phyloP scores from a whole-genome alignment of 345 rosid species.

The Moricandia arvensis region DNA sequence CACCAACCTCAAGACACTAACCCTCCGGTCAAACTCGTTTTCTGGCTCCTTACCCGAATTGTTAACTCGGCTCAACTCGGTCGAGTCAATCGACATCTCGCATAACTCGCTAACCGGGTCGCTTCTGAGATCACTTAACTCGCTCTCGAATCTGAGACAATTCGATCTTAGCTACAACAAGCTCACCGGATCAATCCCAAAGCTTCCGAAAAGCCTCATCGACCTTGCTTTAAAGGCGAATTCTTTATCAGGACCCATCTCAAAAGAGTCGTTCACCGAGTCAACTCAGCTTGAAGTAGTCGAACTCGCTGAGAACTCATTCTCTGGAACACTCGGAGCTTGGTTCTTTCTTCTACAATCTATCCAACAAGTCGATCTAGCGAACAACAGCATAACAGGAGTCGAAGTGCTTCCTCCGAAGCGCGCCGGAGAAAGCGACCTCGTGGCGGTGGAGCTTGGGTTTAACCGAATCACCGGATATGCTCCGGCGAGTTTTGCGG shows the following conservation, averaged over 20 bases:
- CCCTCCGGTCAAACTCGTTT: constrained; percentile 72
- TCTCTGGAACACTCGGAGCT: constrained; percentile 58
- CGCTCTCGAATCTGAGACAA: constrained; percentile 45
- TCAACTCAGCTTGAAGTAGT: constrained; percentile 63
- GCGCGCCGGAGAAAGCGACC: constrained; percentile 37
- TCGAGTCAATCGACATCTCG: constrained; percentile 60
- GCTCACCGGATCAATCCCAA: constrained; percentile 63
- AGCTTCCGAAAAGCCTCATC: constrained; percentile 52
- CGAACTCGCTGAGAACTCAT: constrained; percentile 79
- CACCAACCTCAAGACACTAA: constrained; percentile 45
- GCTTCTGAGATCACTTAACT: constrained; percentile 46
- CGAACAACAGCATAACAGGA: constrained; percentile 64
- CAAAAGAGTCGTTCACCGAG: constrained; percentile 55
- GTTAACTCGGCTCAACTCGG: constrained; percentile 42
- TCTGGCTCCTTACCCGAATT: constrained; percentile 63
- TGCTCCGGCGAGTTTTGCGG: constrained; percentile 53
- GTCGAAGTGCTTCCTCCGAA: constrained; percentile 51
- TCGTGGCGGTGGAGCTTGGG: constrained; percentile 82
- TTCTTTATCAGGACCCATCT: constrained; percentile 58
- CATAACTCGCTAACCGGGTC: constrained; percentile 63
- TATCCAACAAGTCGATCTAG: constrained; percentile 71
- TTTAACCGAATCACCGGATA: constrained; percentile 63
- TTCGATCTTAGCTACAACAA: constrained; percentile 82
- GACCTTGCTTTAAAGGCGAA: constrained; percentile 72
- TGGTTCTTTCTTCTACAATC: constrained; percentile 79